phyloP scores from a whole-genome alignment of 1,139 yeast genomes.

The Wickerhamiella pararugosa region DNA sequence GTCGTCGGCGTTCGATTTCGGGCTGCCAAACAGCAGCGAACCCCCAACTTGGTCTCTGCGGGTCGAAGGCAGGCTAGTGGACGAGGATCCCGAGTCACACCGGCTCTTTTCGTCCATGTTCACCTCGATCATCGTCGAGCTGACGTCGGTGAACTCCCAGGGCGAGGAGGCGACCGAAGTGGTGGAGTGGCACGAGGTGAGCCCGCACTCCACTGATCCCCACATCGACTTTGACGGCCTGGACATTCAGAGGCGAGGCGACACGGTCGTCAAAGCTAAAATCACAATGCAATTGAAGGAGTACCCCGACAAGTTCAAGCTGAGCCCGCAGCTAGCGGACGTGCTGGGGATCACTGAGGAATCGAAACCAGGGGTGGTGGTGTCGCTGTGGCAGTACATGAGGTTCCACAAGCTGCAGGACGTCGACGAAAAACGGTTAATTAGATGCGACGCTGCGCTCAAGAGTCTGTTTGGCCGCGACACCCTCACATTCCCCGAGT shows the following conservation, averaged over 20 bases:
- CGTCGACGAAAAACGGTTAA: conserved; percentile 37
- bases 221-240: conserved; percentile 65
- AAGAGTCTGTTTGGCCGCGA: conserved; percentile 33
- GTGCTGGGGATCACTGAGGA: conserved; percentile 64
- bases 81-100: conserved; percentile 27
- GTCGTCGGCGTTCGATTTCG: conserved; percentile 12
- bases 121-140: conserved; percentile 71
- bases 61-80: conserved; percentile 68
- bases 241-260: conserved; percentile 71
- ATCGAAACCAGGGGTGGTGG: conserved; percentile 76
- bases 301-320: conserved; percentile 46
- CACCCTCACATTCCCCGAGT: conserved; percentile 47
- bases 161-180: conserved; percentile 27
- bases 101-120: conserved; percentile 65
- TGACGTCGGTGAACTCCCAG: conserved; percentile 18
- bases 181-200: conserved; percentile 54
- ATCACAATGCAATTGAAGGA: conserved; percentile 73
- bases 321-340: conserved; percentile 49
- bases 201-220: conserved; percentile 16
- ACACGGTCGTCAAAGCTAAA: conserved; percentile 46
- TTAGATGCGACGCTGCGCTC: conserved; percentile 58
- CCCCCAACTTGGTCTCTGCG: conserved; percentile 67
- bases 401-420: conserved; percentile 55
- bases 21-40: conserved; percentile 17
- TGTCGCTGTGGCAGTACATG: conserved; percentile 77